A percentile compares a stretch with the other conserved stretches of the same genome.
phyloP scores from a whole-genome alignment of 208 protist genomes.

The Leishmania amazonensis region DNA sequence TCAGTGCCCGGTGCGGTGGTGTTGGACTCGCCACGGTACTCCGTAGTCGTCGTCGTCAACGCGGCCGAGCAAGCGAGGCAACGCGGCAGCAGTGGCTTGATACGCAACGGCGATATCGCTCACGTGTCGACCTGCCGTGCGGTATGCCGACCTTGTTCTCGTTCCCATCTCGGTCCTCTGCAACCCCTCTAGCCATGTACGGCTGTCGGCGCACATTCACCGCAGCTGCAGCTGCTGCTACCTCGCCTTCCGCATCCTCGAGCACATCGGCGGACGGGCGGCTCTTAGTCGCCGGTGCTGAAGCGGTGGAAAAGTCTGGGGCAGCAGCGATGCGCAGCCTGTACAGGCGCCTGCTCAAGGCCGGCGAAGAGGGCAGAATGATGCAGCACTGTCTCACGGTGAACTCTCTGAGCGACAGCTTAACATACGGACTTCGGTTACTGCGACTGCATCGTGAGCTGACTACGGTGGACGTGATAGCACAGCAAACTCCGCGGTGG shows the following conservation, averaged over 20 bases:
- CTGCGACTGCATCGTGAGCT: slow-evolving; percentile 66
- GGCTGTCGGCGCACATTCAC: slow-evolving; percentile 2
- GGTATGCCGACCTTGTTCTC: neutral
- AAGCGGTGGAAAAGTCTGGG: neutral
- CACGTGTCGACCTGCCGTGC: neutral
- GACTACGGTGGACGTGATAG: slow-evolving; percentile 49
- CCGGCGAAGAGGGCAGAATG: slow-evolving; percentile 69
- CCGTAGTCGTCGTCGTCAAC: neutral
- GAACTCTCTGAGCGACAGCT: slow-evolving; percentile 45
- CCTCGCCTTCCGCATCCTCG: slow-evolving; percentile 1
- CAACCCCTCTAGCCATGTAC: neutral
- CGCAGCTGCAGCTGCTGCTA: neutral
- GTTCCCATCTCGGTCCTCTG: neutral
- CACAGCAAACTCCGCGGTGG: slow-evolving; percentile 33
- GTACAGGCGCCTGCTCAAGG: slow-evolving; percentile 77
- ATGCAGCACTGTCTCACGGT: slow-evolving; percentile 69
- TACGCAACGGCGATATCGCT: neutral
- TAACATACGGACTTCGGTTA: slow-evolving; percentile 62
- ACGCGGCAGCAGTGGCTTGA: neutral
- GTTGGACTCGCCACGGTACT: neutral
- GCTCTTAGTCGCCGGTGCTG: neutral
- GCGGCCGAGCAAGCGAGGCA: neutral
- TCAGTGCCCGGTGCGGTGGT: neutral
- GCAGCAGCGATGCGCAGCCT: slow-evolving; percentile 44
- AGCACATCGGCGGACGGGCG: neutral